phyloP scores from a whole-genome alignment of 2,329 filamentous ascomycete species.

The Calonectria fujianensis region DNA sequence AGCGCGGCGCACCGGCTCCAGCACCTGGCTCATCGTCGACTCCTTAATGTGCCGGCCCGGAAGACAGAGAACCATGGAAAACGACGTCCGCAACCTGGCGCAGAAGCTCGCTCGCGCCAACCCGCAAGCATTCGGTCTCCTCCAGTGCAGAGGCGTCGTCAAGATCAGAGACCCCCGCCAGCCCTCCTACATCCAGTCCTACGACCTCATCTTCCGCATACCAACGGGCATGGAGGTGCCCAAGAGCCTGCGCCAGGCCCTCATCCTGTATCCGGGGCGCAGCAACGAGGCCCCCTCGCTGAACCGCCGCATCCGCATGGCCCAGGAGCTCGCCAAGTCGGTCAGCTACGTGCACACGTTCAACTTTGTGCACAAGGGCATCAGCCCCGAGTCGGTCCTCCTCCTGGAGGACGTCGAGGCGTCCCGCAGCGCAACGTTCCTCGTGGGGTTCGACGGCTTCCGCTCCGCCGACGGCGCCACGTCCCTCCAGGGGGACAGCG shows the following conservation, averaged over 20 bases:
- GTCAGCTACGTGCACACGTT: slow-evolving; percentile 37
- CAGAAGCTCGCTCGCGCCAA: slow-evolving; percentile 28
- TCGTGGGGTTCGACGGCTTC: slow-evolving; percentile 32
- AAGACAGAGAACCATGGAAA: slow-evolving; percentile 15
- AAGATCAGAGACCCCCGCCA: slow-evolving; percentile 19
- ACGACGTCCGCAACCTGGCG: slow-evolving; percentile 31
- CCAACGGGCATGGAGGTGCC: slow-evolving; percentile 26
- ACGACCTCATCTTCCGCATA: slow-evolving; percentile 33
- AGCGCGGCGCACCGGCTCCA: slow-evolving; percentile 18
- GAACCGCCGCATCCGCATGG: slow-evolving; percentile 24
- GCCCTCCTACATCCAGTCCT: slow-evolving; percentile 13
- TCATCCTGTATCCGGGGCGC: slow-evolving; percentile 28
- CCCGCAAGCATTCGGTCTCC: slow-evolving; percentile 32
- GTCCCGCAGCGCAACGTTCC: slow-evolving; percentile 24
- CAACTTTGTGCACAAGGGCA: slow-evolving; percentile 37
- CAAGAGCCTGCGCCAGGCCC: slow-evolving; percentile 22
- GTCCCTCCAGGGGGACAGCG: slow-evolving; percentile 18
- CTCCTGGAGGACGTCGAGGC: slow-evolving; percentile 7
- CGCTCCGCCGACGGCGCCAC: slow-evolving; percentile 30
- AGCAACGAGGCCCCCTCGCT: background rate
- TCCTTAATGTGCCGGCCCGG: slow-evolving; percentile 26
- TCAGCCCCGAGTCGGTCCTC: slow-evolving; percentile 36
- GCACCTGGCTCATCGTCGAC: slow-evolving; percentile 33
- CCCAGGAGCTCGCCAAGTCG: slow-evolving; percentile 36
- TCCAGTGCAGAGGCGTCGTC: slow-evolving; percentile 26